phyloP scores from a whole-genome alignment of 257 asterid species.

The Rubia yunnanensis region DNA sequence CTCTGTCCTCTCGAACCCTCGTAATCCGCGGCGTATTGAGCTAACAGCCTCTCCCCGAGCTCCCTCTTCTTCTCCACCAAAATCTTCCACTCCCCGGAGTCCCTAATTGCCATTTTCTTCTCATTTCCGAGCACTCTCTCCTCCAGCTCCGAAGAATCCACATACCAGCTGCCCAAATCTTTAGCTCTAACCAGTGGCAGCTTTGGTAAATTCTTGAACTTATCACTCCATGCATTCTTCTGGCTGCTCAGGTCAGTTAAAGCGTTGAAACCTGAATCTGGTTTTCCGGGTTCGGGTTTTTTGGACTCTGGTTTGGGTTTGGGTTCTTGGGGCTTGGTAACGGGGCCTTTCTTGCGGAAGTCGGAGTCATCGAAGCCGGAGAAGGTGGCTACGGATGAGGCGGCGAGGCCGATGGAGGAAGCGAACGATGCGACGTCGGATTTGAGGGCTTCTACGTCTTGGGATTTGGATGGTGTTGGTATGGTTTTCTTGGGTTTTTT shows the following conservation, averaged over 20 bases:
- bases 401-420: constrained; percentile 68
- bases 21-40: constrained; percentile 67
- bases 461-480: constrained; percentile 3
- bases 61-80: constrained; percentile 80
- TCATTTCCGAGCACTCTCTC: constrained; percentile 50
- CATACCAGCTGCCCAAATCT: constrained; percentile 47
- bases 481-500: constrained; percentile 25
- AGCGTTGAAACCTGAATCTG: constrained; percentile 3
- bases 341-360: constrained; percentile 61
- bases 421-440: constrained; percentile 79
- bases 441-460: constrained; percentile 36
- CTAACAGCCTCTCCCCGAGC: constrained; percentile 68
- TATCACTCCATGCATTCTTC: constrained; percentile 14
- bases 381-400: constrained; percentile 27
- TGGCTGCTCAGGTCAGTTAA: background rate
- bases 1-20: constrained; percentile 61
- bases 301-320: constrained; percentile 9
- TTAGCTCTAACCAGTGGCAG: constrained; percentile 67
- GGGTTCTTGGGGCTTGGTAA: constrained; percentile 16
- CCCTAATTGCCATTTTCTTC: constrained; percentile 40
- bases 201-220: constrained; percentile 53
- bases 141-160: constrained; percentile 67
- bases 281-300: constrained; percentile 12
- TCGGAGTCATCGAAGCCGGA: constrained; percentile 84
- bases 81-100: constrained; percentile 53